Base-by-base conservation (phyloP, 129 eudicot genomes). In the Flaveria robusta region DNA sequence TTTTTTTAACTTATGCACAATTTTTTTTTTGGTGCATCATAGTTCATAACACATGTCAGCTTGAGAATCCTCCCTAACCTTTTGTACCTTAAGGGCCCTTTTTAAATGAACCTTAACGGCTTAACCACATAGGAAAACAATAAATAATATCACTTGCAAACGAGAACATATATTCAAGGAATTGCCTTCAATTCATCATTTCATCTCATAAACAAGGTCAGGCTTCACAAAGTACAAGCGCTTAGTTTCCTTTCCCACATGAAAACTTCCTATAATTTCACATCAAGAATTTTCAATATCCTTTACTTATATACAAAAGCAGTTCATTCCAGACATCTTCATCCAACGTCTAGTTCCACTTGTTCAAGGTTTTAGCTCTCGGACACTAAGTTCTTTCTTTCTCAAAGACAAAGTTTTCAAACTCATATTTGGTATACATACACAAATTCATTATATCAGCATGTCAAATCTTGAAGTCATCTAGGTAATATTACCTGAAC, bases 401-500 rank as follows among this genome's bases (percentile, higher is more conserved):
- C 64, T 46, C 58, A 20, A 37, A 51, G 9, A 34, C 14, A 22
- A 65, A 34, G 10, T 16, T 39, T 15, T 51, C 22, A 37, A 51
- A 39, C 43, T 50, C 37, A 39, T 65, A 7, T 50, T 26, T 74
- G 78, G 16, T 13, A 74, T 24, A 26, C 16, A 74, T 70, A 63
- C 77, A 27, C 49, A 19, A 56, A 29, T 24, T 18, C 71, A 78
- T 47, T 14, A 51, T 27, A 72, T 19, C 58, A 42, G 7, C 15
- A 43, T 54, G 47, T 24, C 46, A 52, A 52, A 73, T 66, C 79
- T 49, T 56, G 69, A 81, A 81, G 34, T 52, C 50, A n/a, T 15
- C 50, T 68, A 27, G 62, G 18, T 14, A 26, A 34, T 22, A 50
- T 72, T 76, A 94, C 99, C 99, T 94, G 90, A 94, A 94, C 74